Conservation (phyloP, 306 rosid species). For the Oemleria cerasiformis region DNA sequence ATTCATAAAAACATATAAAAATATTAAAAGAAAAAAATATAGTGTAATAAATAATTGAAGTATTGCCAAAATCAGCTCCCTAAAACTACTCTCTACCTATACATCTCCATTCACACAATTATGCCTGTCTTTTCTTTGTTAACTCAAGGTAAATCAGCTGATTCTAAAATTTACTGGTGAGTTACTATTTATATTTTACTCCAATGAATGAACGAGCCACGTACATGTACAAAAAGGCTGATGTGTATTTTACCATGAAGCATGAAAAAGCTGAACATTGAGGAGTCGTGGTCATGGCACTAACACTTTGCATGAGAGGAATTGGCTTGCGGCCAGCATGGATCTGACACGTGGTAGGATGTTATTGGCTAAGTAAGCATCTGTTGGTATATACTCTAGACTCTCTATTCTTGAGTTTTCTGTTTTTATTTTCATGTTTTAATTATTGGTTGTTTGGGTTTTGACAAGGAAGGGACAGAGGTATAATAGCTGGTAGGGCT, state of each 20-base stretch:
- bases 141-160: too few species aligned
- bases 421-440: not conserved
- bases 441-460: not conserved
- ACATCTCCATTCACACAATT: not conserved
- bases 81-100: not conserved
- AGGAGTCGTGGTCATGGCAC: not conserved
- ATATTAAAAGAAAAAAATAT: too few species aligned
- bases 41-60: too few species aligned
- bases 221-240: not conserved
- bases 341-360: not conserved
- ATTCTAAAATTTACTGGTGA: too few species aligned
- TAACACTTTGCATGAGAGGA: not conserved
- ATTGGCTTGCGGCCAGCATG: slow-evolving; percentile 1
- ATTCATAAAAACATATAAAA: too few species aligned
- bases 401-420: not conserved
- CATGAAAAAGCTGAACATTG: not conserved
- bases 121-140: too few species aligned
- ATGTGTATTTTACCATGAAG: not conserved
- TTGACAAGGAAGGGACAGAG: slow-evolving; percentile 42
- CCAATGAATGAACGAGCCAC: too few species aligned
- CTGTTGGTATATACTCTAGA: not conserved
- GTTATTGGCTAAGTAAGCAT: not conserved
- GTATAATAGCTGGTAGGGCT: slow-evolving; percentile 35
- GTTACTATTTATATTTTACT: too few species aligned
- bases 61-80: too few species aligned